Evolutionary conservation across 2,329 filamentous ascomycete genomes (phyloP).

Genomic region (Fusarium musae): DNA sequence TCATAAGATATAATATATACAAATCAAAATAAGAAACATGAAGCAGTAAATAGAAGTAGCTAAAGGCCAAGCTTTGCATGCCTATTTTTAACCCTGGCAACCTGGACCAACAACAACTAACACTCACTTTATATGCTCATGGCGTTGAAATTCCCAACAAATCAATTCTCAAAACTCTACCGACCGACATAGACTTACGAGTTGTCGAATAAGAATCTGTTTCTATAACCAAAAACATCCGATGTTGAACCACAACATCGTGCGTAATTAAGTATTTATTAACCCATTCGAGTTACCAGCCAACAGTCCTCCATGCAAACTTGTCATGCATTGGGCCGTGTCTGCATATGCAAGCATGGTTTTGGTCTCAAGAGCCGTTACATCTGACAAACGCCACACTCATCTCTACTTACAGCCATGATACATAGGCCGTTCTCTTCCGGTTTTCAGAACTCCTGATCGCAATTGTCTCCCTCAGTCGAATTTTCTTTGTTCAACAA

Average conservation of each 20-base stretch:
- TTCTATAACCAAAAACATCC: background rate
- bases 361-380: background rate
- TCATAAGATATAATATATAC: background rate
- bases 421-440: conserved; percentile 6
- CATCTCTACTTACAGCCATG: conserved; percentile 17
- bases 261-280: too few species aligned
- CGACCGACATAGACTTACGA: background rate
- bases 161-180: background rate
- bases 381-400: background rate
- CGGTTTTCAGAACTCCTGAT: background rate
- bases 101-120: background rate
- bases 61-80: background rate
- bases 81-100: background rate
- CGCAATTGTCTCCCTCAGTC: background rate
- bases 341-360: background rate
- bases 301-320: background rate
- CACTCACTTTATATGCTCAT: conserved; percentile 1
- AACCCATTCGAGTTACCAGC: background rate
- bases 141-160: conserved; percentile 17
- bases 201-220: background rate
- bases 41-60: background rate
- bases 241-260: background rate
- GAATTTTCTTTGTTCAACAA: background rate
- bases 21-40: background rate
- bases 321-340: background rate